Base-by-base conservation (phyloP, 805 yeast genomes). In the Lachancea sp. region DNA sequence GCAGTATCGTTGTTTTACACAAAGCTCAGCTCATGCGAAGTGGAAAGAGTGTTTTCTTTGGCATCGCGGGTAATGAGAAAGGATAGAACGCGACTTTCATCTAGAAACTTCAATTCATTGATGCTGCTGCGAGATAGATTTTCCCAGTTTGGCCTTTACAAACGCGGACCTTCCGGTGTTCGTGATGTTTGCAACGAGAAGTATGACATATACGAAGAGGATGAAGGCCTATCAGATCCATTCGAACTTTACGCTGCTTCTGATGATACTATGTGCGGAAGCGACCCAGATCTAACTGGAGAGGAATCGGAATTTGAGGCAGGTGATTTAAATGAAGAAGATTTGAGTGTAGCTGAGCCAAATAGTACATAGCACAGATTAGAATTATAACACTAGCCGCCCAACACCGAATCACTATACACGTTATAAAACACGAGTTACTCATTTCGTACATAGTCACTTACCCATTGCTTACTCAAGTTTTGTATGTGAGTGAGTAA, bases 1-100 rank as follows among this genome's bases (percentile, higher is more conserved):
- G 48, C 44, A 15, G 33, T 45, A 31, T 33, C 44, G 16, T 22
- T 45, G 13, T 45, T 31, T 31, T 45, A 45, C 40, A 45, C 48
- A 9, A 45, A 32, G n/a, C 11, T 45, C 11, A 45, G 44, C 40
- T 16, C 48, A 17, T 16, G 41, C 30, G 44, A 34, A 25, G 39
- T 39, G 18, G 48, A 45, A n/a, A 22, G 35, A 27, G 16, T 19
- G 32, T 33, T 33, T 37, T 39, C 48, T 12, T n/a, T 33, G 25
- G n/a, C 29, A 16, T 10, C 32, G 27, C 32, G 32, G 32, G 36
- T 39, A 10, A 29, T 39, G 36, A 5, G 42, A 30, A 39, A 31
- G 26, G 36, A 29, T 15, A 27, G 41, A n/a, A 38, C 41, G 19
- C 38, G 27, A 5, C 38, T 36, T 11, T 9, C 20, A 10, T 16